These are phyloP conservation scores for Termitomyces sp. DNA, from an alignment of 768 basidiomycete genomes.

Conservation along the genomic window DNA sequence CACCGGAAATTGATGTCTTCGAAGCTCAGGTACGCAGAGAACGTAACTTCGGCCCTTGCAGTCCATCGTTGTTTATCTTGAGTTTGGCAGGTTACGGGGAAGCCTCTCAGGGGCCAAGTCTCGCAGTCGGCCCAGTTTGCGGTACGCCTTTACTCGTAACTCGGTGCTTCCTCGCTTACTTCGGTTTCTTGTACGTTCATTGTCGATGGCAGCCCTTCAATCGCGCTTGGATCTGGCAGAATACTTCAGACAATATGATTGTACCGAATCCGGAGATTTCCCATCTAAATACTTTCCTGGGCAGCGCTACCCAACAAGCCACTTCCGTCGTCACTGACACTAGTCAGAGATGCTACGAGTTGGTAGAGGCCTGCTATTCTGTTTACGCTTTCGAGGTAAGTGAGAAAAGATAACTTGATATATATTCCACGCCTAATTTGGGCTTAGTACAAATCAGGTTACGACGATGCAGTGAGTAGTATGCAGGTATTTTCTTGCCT, in stretches of 20 bases:
- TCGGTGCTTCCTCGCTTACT: neutral
- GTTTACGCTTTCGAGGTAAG: constrained; percentile 72
- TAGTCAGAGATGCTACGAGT: constrained; percentile 65
- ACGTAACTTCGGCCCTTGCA: neutral
- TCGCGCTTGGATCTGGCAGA: constrained; percentile 60
- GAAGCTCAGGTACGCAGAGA: constrained; percentile 58
- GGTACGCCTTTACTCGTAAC: constrained; percentile 31
- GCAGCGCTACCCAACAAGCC: constrained; percentile 71
- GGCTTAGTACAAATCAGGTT: constrained; percentile 44
- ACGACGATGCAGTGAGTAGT: constrained; percentile 49
- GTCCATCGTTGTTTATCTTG: constrained; percentile 8
- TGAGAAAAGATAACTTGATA: constrained; percentile 1
- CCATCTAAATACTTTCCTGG: constrained; percentile 57
- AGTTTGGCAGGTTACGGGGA: constrained; percentile 36
- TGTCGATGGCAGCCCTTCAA: constrained; percentile 56
- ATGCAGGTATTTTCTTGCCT: neutral
- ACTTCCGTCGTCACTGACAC: constrained; percentile 69
- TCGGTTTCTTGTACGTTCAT: constrained; percentile 2
- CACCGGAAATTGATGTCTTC: constrained; percentile 86
- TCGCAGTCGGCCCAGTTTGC: constrained; percentile 81
- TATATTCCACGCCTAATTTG: neutral
- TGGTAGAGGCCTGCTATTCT: constrained; percentile 50
- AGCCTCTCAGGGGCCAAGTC: constrained; percentile 52
- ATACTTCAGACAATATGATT: constrained; percentile 49
- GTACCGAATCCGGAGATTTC: constrained; percentile 51